Conservation (phyloP, 192 early-diverging fungal species). For the Geranomyces variabilis region DNA sequence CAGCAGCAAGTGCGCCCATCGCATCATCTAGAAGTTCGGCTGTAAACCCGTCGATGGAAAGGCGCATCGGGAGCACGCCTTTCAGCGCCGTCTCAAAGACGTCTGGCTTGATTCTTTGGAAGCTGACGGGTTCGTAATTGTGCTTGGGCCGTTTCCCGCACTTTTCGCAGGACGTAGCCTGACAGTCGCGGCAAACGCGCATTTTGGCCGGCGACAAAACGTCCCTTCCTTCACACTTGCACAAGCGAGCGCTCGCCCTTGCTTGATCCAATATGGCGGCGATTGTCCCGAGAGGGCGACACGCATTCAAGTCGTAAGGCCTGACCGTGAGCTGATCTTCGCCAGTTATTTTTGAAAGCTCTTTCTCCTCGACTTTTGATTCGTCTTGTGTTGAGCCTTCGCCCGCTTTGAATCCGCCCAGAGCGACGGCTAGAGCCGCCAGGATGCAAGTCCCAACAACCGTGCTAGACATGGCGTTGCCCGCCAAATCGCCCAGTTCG, state of each 20-base stretch:
- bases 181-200: conserved; percentile 41
- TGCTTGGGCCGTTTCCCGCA: conserved; percentile 53
- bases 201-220: conserved; percentile 26
- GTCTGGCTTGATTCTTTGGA: conserved; percentile 11
- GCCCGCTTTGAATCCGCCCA: conserved; percentile 6
- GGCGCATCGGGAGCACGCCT: conserved; percentile 38
- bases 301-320: conserved; percentile 27
- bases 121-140: conserved; percentile 22
- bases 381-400: background rate
- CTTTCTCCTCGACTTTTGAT: background rate
- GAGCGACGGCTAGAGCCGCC: conserved; percentile 38
- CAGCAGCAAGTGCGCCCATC: background rate
- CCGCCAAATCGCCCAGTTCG: conserved; percentile 50
- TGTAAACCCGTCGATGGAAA: conserved; percentile 36
- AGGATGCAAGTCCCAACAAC: conserved; percentile 50
- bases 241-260: conserved; percentile 28
- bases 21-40: conserved; percentile 14
- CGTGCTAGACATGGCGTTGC: conserved; percentile 56
- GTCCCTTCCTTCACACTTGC: conserved; percentile 49
- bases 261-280: conserved; percentile 30
- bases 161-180: conserved; percentile 38
- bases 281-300: conserved; percentile 9
- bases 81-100: conserved; percentile 39
- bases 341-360: conserved; percentile 22
- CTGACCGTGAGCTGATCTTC: conserved; percentile 18